Percentiles rank a stretch among this genome's conserved stretches.
These are phyloP conservation scores for Arxiozyma heterogenica DNA, from an alignment of 1,139 yeast genomes.

Conservation along the genomic window DNA sequence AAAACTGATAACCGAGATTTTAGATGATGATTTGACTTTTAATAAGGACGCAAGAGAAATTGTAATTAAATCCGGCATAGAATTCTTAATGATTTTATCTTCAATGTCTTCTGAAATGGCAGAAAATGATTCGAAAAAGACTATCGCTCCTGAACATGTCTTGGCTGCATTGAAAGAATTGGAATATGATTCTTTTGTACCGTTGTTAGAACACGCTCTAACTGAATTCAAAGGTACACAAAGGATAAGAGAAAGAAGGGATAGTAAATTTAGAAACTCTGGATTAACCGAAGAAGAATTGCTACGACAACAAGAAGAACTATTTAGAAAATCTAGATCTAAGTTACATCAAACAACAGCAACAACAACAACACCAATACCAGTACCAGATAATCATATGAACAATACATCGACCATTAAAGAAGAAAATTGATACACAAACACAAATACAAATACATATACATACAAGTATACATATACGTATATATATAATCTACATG, in stretches of 20 bases:
- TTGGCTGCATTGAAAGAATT: constrained; percentile 80
- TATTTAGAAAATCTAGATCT: constrained; percentile 82
- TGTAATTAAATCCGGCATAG: constrained; percentile 90
- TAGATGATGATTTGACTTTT: constrained; percentile 72
- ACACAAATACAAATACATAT: neutral
- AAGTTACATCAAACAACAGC: constrained; percentile 42
- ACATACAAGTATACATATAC: constrained; percentile 1
- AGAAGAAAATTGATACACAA: constrained; percentile 10
- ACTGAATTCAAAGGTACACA: constrained; percentile 81
- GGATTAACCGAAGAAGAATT: constrained; percentile 90
- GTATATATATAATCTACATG: neutral
- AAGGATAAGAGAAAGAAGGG: constrained; percentile 84
- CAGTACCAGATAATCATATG: neutral
- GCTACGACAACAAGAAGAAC: constrained; percentile 82
- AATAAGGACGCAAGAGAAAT: constrained; percentile 94
- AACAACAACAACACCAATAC: constrained; percentile 8
- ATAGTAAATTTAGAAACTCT: constrained; percentile 85
- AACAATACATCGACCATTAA: neutral
- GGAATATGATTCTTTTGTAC: constrained; percentile 80
- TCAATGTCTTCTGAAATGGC: constrained; percentile 95
- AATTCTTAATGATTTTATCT: constrained; percentile 87
- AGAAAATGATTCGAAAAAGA: constrained; percentile 90
- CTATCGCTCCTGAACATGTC: constrained; percentile 95
- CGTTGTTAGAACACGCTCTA: constrained; percentile 70
- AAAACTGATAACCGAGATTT: constrained; percentile 80